Base-by-base conservation (phyloP, 2,329 filamentous ascomycete species). In the Cordyceps pruinosa region DNA sequence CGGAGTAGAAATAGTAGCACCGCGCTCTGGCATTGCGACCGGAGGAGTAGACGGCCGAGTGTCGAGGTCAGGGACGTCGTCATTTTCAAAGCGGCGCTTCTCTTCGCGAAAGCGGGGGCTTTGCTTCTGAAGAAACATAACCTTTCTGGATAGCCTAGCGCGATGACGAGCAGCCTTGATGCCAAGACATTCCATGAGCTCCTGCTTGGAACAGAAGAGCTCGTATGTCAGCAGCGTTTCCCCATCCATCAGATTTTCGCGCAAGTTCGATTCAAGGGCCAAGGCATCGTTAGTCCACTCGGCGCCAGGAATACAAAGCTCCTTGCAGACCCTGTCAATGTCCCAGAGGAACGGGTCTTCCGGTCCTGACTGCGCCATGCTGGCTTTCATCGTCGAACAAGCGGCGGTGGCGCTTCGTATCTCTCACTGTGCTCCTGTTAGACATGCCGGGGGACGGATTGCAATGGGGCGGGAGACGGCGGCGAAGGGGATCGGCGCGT, bases 311-410 rank as follows among this genome's bases (percentile, higher is more conserved):
- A 79, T 75, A 66, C 86, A 90, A 4, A 95, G 75, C 65, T 86
- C 84, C 17, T 76, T 68, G 10, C 88, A 79, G 12, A 95, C 82
- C 35, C 84, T 78, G 37, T 87, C 83, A 32, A 85, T 76, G 35
- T 80, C 79, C 90, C 90, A 96, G 55, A 79, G 66, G 69, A 85
- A 87, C n/a, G 90, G 90, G 70, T 96, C 89, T 57, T 72, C 67
- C 17, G 69, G 68, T 48, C 39, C 30, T 19, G 55, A 19, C 21
- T 51, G 62, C 28, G 66, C 67, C 70, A 72, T 59, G 26, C 19
- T 55, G 28, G 9, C 15, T 21, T 17, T 37, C 4, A 1, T 2
- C 9, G n/a, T 32, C 12, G 19, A 9, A 30, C 17, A 35, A 41
- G 35, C n/a, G 21, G 28, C 17, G 30, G 6, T 25, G 41, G 28